phyloP scores from a whole-genome alignment of 176 grass and related monocot species.

The Juncus inflexus region DNA sequence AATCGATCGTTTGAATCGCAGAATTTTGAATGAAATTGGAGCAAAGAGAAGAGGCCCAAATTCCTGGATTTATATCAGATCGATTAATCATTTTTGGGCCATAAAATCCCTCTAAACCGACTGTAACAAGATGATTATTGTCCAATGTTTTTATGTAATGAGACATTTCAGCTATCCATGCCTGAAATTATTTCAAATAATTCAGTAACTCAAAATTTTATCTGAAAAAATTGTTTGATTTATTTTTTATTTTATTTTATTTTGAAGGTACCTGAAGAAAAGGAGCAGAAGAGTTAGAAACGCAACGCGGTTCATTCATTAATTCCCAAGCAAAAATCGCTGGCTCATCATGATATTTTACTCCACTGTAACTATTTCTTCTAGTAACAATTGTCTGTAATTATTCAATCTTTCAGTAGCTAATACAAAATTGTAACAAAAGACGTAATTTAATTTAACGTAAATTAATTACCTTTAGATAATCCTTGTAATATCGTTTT shows the following conservation, averaged over 20 bases:
- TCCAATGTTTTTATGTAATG: conserved; percentile 69
- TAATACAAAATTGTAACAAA: neutral
- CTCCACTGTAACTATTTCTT: conserved; percentile 84
- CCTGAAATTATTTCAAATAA: conserved; percentile 39
- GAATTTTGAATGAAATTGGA: conserved; percentile 89
- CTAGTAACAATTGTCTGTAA: conserved; percentile 66
- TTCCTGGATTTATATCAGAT: conserved; percentile 57
- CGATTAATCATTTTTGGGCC: conserved; percentile 42
- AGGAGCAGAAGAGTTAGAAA: conserved; percentile 63
- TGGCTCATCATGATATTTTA: conserved; percentile 80
- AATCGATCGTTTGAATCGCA: conserved; percentile 74
- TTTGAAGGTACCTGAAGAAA: conserved; percentile 58
- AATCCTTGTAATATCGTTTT: conserved; percentile 71
- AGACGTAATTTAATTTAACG: neutral
- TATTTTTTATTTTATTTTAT: conserved; percentile 6
- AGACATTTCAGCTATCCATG: conserved; percentile 91
- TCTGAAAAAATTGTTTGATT: neutral
- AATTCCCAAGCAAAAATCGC: conserved; percentile 99
- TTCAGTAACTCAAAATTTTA: conserved; percentile 7
- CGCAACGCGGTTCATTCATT: conserved; percentile 91
- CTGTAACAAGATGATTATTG: conserved; percentile 66
- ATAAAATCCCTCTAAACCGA: conserved; percentile 97
- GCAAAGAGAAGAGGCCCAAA: conserved; percentile 81
- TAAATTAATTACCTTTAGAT: conserved; percentile 55
- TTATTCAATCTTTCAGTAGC: neutral